Evolutionary conservation across 345 rosid genomes (phyloP), one percentile per base, ranked within the genome.

Genomic region (Eucalyptus tenuipes): DNA sequence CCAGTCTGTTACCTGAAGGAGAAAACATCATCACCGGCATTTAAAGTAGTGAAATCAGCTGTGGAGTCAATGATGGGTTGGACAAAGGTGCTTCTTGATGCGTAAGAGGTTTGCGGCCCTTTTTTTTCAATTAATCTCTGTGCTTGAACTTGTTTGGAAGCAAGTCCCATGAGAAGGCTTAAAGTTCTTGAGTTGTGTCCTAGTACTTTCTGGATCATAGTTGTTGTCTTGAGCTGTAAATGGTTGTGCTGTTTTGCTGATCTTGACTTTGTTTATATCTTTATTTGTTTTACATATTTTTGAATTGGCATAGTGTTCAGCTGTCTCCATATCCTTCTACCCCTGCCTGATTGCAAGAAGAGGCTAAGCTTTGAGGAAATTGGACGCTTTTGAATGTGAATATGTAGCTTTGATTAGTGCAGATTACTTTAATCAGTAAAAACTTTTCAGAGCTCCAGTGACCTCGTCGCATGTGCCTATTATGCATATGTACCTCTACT

Each of bases 1-100:
- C 92, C 89, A 89, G 95, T 93, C 92, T 91, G 91, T 91, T 86
- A 88, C 44, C 92, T 90, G 93, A 95, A 92, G 90, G 87, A 53
- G 6, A 57, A 75, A n/a, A 53, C 42, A 8, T 66, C 49, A 10
- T 33, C 91, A 40, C 29, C 86, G 1, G 53, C 89, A 31, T 31
- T 89, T 4, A 86, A 86, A 68, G 88, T 17, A 15, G 75, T 91
- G 33, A 87, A 42, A 85, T 91, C 92, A 29, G 90, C 87, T 29
- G 49, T 89, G 84, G 75, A 90, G 49, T 90, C 87, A 33, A 85
- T 90, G 91, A 88, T 91, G 87, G 66, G 80, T 53, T 89, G 64
- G 88, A 88, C 87, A 55, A 87, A 88, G 61, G 79, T 87, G 85
- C 66, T 75, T 31, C 87, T 89, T 79, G 90, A 89, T n/a, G 87